A percentile compares a stretch with the other conserved stretches of the same genome.
Evolutionary conservation across 257 asterid species (phyloP).

Genomic region (Hygrophila difformis): DNA sequence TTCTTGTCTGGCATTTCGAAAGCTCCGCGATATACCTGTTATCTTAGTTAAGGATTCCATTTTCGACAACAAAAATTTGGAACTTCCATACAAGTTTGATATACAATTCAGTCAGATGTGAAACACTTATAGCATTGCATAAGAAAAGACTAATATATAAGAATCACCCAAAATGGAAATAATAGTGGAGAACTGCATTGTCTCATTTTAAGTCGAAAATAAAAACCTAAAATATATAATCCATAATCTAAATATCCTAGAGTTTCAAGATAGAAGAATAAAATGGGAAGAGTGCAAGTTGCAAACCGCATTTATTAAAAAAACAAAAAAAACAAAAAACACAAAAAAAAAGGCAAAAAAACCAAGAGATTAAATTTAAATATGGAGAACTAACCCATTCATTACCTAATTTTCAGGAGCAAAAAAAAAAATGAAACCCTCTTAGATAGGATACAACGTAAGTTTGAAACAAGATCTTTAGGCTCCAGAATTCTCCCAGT

Average conservation of each 20-base stretch:
- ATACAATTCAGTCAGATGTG: background rate
- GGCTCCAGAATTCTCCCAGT: slow-evolving; percentile 94
- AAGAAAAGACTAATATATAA: background rate
- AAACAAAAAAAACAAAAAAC: background rate
- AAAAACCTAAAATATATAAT: no score
- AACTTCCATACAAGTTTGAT: background rate
- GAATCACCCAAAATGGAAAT: no score
- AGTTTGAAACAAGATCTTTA: slow-evolving; percentile 92
- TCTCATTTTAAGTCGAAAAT: no score
- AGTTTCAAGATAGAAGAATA: background rate
- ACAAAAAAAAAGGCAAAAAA: background rate
- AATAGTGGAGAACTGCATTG: no score
- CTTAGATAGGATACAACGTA: slow-evolving; percentile 68
- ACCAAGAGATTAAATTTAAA: background rate
- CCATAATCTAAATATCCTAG: slow-evolving; percentile 3
- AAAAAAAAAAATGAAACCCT: no score
- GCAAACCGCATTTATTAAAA: no score
- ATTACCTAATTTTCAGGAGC: no score
- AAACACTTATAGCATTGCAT: background rate
- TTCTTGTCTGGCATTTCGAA: slow-evolving; percentile 88
- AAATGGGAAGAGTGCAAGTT: background rate
- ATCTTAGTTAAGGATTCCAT: slow-evolving; percentile 37
- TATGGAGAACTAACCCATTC: no score
- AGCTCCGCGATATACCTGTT: slow-evolving; percentile 84
- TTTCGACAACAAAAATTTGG: background rate